A percentile compares a stretch with the other conserved stretches of the same genome.
Evolutionary conservation across 257 asterid species (phyloP).

Genomic region (Asclepias syriaca): DNA sequence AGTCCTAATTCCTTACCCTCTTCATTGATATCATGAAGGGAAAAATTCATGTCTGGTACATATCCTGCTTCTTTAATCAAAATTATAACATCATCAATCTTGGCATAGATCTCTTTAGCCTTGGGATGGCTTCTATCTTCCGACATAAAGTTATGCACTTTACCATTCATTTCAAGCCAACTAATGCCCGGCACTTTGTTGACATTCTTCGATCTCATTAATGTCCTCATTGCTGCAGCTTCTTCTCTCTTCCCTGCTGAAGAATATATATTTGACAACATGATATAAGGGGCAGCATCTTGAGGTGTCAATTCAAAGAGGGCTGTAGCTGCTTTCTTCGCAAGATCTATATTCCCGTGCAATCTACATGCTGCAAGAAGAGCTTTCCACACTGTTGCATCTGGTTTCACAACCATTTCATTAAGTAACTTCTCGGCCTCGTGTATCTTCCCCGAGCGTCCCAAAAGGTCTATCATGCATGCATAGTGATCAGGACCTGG

Average conservation of each 20-base stretch:
- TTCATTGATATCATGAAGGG: constrained; percentile 69
- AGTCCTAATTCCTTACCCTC: constrained; percentile 51
- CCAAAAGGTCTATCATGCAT: constrained; percentile 82
- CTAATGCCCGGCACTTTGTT: constrained; percentile 67
- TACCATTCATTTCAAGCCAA: constrained; percentile 61
- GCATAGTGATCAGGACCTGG: constrained; percentile 75
- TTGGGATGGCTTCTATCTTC: constrained; percentile 56
- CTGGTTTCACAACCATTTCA: constrained; percentile 50
- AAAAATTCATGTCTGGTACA: constrained; percentile 50
- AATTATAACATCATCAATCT: constrained; percentile 41
- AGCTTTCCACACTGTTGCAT: constrained; percentile 73
- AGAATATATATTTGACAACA: constrained; percentile 69
- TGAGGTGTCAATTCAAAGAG: constrained; percentile 58
- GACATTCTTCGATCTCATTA: constrained; percentile 54
- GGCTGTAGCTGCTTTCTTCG: constrained; percentile 53
- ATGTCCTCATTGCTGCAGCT: constrained; percentile 49
- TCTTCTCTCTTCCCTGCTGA: constrained; percentile 62
- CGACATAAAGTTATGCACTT: constrained; percentile 42
- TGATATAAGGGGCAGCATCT: constrained; percentile 63
- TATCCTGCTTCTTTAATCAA: constrained; percentile 59
- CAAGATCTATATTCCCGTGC: constrained; percentile 56
- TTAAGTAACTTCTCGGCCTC: constrained; percentile 57
- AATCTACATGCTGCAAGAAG: constrained; percentile 66
- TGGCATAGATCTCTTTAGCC: constrained; percentile 37
- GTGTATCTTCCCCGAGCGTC: constrained; percentile 59